Conservation (phyloP, 345 rosid species). For the Toxicodendron radicans region DNA sequence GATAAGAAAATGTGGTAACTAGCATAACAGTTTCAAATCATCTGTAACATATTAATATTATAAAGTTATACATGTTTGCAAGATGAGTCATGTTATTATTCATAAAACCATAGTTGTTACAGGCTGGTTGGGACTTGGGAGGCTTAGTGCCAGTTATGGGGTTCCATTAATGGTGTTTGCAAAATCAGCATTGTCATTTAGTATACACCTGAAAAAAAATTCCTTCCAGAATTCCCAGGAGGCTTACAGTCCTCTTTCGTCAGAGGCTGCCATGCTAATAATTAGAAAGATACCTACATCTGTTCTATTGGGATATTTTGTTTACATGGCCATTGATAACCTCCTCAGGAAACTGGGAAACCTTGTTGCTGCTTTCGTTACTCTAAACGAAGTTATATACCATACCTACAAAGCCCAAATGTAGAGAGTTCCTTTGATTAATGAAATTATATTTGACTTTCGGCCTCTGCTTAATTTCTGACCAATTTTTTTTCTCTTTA, state of each 20-base stretch:
- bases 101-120: neutral
- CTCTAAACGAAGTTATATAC: constrained; percentile 15
- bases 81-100: neutral
- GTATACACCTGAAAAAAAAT: constrained; percentile 24
- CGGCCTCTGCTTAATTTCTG: too few relatives aligned
- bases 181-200: constrained; percentile 35
- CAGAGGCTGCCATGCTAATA: constrained; percentile 33
- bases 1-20: too few relatives aligned
- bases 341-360: constrained; percentile 45
- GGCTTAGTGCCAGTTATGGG: constrained; percentile 44
- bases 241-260: constrained; percentile 34
- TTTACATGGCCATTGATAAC: constrained; percentile 45
- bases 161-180: constrained; percentile 35
- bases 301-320: constrained; percentile 47
- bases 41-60: too few relatives aligned
- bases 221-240: constrained; percentile 38
- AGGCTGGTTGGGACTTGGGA: constrained; percentile 32
- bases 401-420: too few relatives aligned
- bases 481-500: too few relatives aligned
- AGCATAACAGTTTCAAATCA: too few relatives aligned
- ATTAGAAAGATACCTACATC: constrained; percentile 39
- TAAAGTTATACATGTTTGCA: neutral
- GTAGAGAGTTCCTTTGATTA: too few relatives aligned
- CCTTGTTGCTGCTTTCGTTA: constrained; percentile 28
- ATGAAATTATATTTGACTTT: too few relatives aligned